Conservation (phyloP, 352 stramenopile genomes). For the Nothophytophthora sp. region DNA sequence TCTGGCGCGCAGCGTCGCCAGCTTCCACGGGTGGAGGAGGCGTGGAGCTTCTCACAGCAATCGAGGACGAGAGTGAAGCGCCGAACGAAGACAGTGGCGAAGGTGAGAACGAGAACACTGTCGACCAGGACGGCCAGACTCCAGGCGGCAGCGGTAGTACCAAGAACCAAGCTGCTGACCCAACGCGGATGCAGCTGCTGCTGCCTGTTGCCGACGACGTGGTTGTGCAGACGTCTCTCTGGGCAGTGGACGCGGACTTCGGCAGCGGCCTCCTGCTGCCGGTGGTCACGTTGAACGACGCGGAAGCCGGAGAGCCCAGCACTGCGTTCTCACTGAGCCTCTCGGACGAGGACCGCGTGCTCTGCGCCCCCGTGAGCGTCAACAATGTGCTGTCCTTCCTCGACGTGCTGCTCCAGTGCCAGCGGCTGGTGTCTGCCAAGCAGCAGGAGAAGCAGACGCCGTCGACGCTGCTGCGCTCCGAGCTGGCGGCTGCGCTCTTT, state of each 20-base stretch:
- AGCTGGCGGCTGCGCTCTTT: slow-evolving; percentile 71
- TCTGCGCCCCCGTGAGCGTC: slow-evolving; percentile 66
- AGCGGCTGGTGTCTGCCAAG: slow-evolving; percentile 22
- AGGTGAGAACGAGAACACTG: slow-evolving; percentile 12
- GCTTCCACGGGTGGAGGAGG: slow-evolving; percentile 30
- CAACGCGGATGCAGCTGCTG: slow-evolving; percentile 19
- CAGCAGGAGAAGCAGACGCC: background rate
- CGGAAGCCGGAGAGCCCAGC: slow-evolving; percentile 30
- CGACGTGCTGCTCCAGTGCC: slow-evolving; percentile 53
- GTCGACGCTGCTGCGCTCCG: slow-evolving; percentile 38
- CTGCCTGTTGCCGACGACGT: slow-evolving; percentile 43
- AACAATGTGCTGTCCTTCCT: slow-evolving; percentile 68
- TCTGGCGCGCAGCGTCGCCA: slow-evolving; percentile 49
- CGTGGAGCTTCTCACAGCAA: slow-evolving; percentile 29
- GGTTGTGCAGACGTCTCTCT: slow-evolving; percentile 69
- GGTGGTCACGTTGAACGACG: slow-evolving; percentile 64
- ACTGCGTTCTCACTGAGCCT: slow-evolving; percentile 58
- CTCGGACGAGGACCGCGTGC: slow-evolving; percentile 73
- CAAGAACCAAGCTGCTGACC: slow-evolving; percentile 44
- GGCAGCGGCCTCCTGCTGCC: slow-evolving; percentile 48
- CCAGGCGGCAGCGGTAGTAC: background rate
- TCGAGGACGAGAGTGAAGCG: slow-evolving; percentile 33
- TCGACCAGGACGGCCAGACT: background rate
- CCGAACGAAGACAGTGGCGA: slow-evolving; percentile 15
- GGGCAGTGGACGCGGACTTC: slow-evolving; percentile 68